Base-by-base conservation (phyloP, 2,329 filamentous ascomycete species). In the Scedosporium minutisporum region DNA sequence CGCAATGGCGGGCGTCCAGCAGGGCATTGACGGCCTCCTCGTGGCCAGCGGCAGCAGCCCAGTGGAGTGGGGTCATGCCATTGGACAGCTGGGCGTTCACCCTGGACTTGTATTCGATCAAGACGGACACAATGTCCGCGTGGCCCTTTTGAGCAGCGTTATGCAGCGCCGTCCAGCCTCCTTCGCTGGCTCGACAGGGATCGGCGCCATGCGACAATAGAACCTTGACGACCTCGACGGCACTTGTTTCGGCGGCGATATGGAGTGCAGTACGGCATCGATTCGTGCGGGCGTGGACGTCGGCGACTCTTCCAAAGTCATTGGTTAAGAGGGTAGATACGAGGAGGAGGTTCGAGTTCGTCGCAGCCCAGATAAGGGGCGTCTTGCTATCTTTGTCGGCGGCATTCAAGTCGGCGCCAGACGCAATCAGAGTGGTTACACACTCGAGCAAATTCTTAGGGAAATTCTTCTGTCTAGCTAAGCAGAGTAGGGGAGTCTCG, bases 1-100 rank as follows among this genome's bases (percentile, higher is more conserved):
- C 53, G 21, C 51, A 29, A 21, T 62, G 51, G 4, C 33, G 42
- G 2, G 51, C 41, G 9, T 27, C 57, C 4, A 61, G 25, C 27
- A 61, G 44, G 4, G 29, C n/a, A 27, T 73, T 70, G n/a, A 72
- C 68, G 51, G 72, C 68, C 0, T 71, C 71, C 38, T 72, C 70
- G 6, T 66, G 66, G 0, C 71, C 72, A 2, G 67, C 69, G 48
- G 69, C 67, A 0, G 72, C 71, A 1, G 71, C 71, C 48, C 72
- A 74, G 33, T 74, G 72, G 5, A 74, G 61, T 12, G 72, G 65
- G 1, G 72, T 73, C 1, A 71, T 68, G 5, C 72, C 72, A 55
- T 73, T 71, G 0, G 65, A 63, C 0, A 69, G 69, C 1, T 67
- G 65, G 1, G 70, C 66, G 23, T 74, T 72, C 0, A 68, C 66